Evolutionary conservation across 2,329 filamentous ascomycete species (phyloP).

Genomic region (Cladophialophora immunda): DNA sequence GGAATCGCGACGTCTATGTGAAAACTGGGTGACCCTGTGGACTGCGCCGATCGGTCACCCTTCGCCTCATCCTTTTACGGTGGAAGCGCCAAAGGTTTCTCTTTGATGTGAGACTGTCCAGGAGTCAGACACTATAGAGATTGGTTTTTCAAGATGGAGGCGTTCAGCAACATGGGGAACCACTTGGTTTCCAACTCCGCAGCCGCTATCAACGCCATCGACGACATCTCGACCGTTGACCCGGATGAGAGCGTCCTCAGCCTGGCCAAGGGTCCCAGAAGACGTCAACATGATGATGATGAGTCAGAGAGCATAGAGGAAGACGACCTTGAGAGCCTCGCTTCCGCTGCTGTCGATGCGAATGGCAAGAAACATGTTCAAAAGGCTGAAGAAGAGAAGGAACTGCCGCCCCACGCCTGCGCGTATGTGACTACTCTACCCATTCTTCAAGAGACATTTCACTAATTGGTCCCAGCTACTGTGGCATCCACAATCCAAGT

Average conservation of each 20-base stretch:
- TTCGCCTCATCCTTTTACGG: constrained; percentile 10
- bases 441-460: not conserved
- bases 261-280: constrained; percentile 66
- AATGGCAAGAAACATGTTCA: constrained; percentile 65
- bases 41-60: constrained; percentile 25
- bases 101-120: not conserved
- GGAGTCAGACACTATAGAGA: not conserved
- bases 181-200: constrained; percentile 85
- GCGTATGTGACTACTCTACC: constrained; percentile 69
- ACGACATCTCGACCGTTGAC: constrained; percentile 77
- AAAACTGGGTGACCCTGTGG: constrained; percentile 19
- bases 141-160: constrained; percentile 70
- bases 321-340: constrained; percentile 78
- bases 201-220: constrained; percentile 85
- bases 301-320: constrained; percentile 86
- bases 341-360: constrained; percentile 81
- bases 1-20: constrained; percentile 29
- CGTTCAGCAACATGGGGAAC: constrained; percentile 88
- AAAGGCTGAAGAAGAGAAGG: constrained; percentile 71
- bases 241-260: constrained; percentile 81
- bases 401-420: constrained; percentile 93
- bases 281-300: constrained; percentile 83
- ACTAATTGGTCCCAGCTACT: constrained; percentile 70
- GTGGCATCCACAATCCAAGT: constrained; percentile 93
- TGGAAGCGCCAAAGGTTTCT: not conserved